These are phyloP conservation scores for Chrysanthemum seticuspe DNA, from an alignment of 129 eudicot species.

Conservation along the genomic window DNA sequence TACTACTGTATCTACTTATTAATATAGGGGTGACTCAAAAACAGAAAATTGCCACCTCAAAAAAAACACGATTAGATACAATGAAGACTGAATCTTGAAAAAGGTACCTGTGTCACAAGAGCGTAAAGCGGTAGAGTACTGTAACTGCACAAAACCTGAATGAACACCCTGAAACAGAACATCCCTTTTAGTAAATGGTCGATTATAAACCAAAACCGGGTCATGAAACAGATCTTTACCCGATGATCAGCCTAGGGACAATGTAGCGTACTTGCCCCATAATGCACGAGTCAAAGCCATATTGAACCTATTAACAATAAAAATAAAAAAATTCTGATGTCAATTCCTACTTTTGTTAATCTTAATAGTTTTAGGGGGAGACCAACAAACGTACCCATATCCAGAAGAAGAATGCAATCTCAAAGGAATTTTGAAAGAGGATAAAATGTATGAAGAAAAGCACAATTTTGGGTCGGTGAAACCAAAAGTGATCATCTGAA, in stretches of 20 bases:
- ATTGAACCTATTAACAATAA: constrained; percentile 43
- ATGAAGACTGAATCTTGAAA: constrained; percentile 7
- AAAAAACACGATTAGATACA: not conserved
- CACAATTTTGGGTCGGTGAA: constrained; percentile 55
- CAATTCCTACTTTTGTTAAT: not conserved
- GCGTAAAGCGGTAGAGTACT: constrained; percentile 82
- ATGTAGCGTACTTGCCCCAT: constrained; percentile 68
- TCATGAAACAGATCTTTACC: constrained; percentile 39
- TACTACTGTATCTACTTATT: too few relatives aligned
- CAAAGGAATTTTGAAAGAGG: constrained; percentile 73
- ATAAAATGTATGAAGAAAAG: constrained; percentile 61
- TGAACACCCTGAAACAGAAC: constrained; percentile 48
- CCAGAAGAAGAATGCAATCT: constrained; percentile 83
- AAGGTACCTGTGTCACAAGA: constrained; percentile 64
- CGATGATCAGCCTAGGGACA: constrained; percentile 67
- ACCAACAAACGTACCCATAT: constrained; percentile 40
- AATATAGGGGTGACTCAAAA: not conserved
- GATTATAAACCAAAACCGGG: not conserved
- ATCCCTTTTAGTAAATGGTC: not conserved
- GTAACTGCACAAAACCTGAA: constrained; percentile 70
- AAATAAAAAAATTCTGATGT: not conserved
- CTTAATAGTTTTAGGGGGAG: not conserved
- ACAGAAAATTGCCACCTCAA: not conserved
- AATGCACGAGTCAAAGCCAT: constrained; percentile 73
- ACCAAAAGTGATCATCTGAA: constrained; percentile 84